phyloP scores from a whole-genome alignment of 2,329 filamentous ascomycete genomes.

The Cercospora sp. region DNA sequence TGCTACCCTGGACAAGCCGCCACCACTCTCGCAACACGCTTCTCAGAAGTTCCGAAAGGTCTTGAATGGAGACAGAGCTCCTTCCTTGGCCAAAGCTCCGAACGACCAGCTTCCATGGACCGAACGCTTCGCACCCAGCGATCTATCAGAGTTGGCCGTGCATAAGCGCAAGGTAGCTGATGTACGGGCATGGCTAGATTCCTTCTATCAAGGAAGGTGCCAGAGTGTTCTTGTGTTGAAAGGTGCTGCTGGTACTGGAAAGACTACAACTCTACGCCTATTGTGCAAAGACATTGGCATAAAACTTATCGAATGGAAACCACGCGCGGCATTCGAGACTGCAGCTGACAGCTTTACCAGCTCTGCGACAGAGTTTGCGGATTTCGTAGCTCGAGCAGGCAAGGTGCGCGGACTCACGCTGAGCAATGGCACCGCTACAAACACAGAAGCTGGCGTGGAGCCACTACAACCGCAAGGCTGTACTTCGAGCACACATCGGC shows the following conservation, averaged over 20 bases:
- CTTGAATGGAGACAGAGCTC: constrained; percentile 37
- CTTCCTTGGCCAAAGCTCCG: constrained; percentile 32
- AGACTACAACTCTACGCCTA: constrained; percentile 81
- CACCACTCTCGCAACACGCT: constrained; percentile 22
- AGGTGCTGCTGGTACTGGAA: constrained; percentile 86
- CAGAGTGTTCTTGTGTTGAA: constrained; percentile 63
- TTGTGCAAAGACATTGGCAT: constrained; percentile 75
- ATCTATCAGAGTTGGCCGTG: constrained; percentile 81
- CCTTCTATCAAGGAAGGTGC: constrained; percentile 62
- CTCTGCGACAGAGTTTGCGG: constrained; percentile 79
- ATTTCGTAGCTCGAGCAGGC: constrained; percentile 80
- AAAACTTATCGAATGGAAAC: constrained; percentile 86
- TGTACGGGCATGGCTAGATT: constrained; percentile 78
- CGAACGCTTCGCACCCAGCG: constrained; percentile 74
- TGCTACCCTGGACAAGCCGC: constrained; percentile 21
- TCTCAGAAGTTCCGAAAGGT: constrained; percentile 50
- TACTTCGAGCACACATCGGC: neutral
- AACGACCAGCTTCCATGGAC: constrained; percentile 77
- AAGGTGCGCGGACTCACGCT: constrained; percentile 72
- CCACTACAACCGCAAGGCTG: constrained; percentile 13
- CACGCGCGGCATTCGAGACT: constrained; percentile 66
- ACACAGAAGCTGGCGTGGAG: neutral
- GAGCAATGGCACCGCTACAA: constrained; percentile 28
- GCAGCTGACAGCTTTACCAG: constrained; percentile 66
- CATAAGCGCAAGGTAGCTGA: constrained; percentile 93